Conservation (phyloP, 2,329 filamentous ascomycete genomes). For the Fusarium sp. region DNA sequence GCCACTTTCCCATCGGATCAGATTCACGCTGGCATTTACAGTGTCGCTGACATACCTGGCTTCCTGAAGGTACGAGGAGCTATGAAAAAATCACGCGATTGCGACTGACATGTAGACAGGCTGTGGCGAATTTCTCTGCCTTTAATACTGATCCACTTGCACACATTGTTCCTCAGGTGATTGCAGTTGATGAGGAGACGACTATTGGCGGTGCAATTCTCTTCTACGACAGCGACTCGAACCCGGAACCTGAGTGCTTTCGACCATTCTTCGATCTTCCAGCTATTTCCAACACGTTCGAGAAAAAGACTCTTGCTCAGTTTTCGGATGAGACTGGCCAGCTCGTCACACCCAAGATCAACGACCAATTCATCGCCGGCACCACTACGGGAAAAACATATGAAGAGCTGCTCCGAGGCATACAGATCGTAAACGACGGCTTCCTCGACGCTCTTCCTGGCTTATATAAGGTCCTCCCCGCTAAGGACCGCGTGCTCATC, state of each 20-base stretch:
- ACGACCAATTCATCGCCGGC: conserved; percentile 26
- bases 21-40: conserved; percentile 24
- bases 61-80: conserved; percentile 6
- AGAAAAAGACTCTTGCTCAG: conserved; percentile 6
- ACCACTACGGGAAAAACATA: conserved; percentile 21
- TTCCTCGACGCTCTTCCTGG: conserved; percentile 9
- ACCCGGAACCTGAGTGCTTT: conserved; percentile 23
- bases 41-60: conserved; percentile 4
- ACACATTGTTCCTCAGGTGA: conserved; percentile 25
- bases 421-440: conserved; percentile 8
- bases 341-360: conserved; percentile 19
- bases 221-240: conserved; percentile 24
- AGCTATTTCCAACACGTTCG: conserved; percentile 14
- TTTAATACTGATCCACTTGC: conserved; percentile 29
- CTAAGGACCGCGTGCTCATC: conserved; percentile 8
- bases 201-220: conserved; percentile 23
- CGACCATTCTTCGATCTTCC: conserved; percentile 20
- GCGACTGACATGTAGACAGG: not conserved
- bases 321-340: conserved; percentile 23
- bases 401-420: conserved; percentile 3
- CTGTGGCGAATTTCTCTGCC: conserved; percentile 22
- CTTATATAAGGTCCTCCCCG: conserved; percentile 10
- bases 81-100: too few species aligned
- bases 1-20: conserved; percentile 33
- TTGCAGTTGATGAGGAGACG: conserved; percentile 16